Evolutionary conservation across 2,329 filamentous ascomycete species (phyloP), one percentile per base, ranked within the genome.

Genomic region (Talaromyces sp.): DNA sequence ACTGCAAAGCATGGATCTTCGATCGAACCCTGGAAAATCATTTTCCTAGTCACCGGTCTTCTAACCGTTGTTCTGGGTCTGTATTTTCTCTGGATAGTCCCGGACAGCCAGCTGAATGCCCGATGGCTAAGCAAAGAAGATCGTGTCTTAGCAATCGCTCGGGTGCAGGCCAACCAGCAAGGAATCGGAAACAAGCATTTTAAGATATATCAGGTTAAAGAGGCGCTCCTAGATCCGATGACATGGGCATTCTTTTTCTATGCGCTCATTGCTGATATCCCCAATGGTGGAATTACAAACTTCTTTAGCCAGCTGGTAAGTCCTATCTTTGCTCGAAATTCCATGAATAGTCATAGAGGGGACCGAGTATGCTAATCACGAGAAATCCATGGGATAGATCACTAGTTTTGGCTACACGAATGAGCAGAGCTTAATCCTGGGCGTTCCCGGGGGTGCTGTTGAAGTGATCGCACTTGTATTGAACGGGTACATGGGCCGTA

Each of bases 141-240:
- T 59, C 83, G 84, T 11, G 68, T 85, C 0, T 78, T 90, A 37
- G 87, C 86, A 0, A 76, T 91, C 22, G 89, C 90, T 57, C 80
- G 89, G 0, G 83, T 93, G 5, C 80, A 88, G 0, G 79, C 84
- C 19, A 93, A 93, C 62, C 85, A 90, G 66, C 89, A 89, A 54
- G 89, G 89, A 0, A 86, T 89, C 14, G 87, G 86, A 1, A 88
- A 84, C 55, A 85, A 85, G 58, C 80, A 88, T 56, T 89, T 87
- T 71, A 88, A 88, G 57, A 77, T 80, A 73, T 79, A 82, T 19
- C 90, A 94, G 57, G 75, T 88, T 1, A 76, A 81, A 14, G 83
- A 86, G 59, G 81, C 83, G 0, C 62, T 86, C 6, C 52, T 75
- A 3, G 83, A 86, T 57, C 83, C 82, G 0, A 71, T 85, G 68